Evolutionary conservation across 169 alveolate species (phyloP), one percentile per base, ranked within the genome.

Genomic region (Plasmodium blacklocki): DNA sequence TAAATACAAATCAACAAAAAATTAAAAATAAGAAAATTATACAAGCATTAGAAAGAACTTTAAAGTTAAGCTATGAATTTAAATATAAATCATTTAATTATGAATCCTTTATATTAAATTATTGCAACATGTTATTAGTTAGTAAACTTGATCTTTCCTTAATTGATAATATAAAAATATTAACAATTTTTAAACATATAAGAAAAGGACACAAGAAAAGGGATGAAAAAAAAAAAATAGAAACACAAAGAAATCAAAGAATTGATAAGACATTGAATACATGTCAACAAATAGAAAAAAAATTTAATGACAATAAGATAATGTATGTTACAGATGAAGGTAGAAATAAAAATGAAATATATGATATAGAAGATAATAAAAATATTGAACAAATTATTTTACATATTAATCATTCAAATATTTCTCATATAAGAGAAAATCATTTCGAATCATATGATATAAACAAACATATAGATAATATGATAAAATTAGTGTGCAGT

Each of bases 91-190:
- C 92, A 19, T 86, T 64, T 56, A 32, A 73, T 12, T 72, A 71
- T 54, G 68, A 45, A 5, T 74, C 67, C 14, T 86, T 86, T 32
- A 0, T 86, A 23, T 9, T 86, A 11, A 50, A 86, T 29, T 68
- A 86, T 66, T 72, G 74, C 18, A 86, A 72, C 14, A 47, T 86
- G 45, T 72, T 86, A 52, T 39, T 86, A 54, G 68, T 73, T 8
- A 86, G 58, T 43, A 86, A 86, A 73, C 32, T 86, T 6, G 92
- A 86, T 64, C 62, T 86, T n/a, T 59, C 92, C 0, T 29, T 86
- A 39, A 9, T 62, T 49, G 92, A 86, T 54, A 72, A 72, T 56
- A 56, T 72, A 26, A 86, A 86, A 72, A 60, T 86, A 50, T 71
- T 86, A 23, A 14, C 67, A 8, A 78, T 86, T 49, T 66, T 86